phyloP scores from a whole-genome alignment of 2,329 filamentous ascomycete genomes.

The Colletotrichum sidae region DNA sequence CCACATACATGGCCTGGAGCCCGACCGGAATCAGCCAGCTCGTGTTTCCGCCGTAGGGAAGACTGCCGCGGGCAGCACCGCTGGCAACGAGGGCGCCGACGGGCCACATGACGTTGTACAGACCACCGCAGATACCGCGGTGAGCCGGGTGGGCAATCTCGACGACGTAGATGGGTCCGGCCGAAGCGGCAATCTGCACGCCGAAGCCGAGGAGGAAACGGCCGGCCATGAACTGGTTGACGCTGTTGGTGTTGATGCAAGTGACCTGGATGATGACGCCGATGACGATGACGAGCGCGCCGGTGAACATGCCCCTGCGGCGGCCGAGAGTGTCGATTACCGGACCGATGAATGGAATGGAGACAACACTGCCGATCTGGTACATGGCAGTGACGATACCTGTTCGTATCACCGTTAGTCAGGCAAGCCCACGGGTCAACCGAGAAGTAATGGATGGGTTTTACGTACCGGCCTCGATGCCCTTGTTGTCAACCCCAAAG shows the following conservation, averaged over 20 bases:
- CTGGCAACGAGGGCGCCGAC: conserved; percentile 58
- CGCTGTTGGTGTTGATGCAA: conserved; percentile 46
- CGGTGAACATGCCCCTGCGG: conserved; percentile 59
- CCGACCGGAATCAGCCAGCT: conserved; percentile 55
- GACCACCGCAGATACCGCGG: conserved; percentile 70
- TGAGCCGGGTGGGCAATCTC: conserved; percentile 73
- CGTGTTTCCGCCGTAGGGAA: conserved; percentile 43
- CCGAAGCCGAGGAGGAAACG: conserved; percentile 68
- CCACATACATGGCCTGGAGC: conserved; percentile 45
- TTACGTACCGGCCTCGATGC: conserved; percentile 58
- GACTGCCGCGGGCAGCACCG: conserved; percentile 56
- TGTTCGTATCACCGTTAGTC: background rate
- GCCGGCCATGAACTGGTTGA: conserved; percentile 66
- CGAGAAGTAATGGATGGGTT: background rate
- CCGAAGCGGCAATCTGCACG: conserved; percentile 68
- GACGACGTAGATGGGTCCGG: conserved; percentile 72
- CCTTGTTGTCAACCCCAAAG: conserved; percentile 60
- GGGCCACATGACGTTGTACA: conserved; percentile 52
- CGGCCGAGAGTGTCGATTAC: conserved; percentile 61
- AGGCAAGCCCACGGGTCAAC: too few species aligned
- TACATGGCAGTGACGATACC: conserved; percentile 60
- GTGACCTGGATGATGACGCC: conserved; percentile 44
- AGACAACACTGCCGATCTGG: conserved; percentile 60
- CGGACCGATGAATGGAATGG: conserved; percentile 61
- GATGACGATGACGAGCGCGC: conserved; percentile 56